phyloP scores from a whole-genome alignment of 2,329 filamentous ascomycete genomes.

The Scedosporium boydii region DNA sequence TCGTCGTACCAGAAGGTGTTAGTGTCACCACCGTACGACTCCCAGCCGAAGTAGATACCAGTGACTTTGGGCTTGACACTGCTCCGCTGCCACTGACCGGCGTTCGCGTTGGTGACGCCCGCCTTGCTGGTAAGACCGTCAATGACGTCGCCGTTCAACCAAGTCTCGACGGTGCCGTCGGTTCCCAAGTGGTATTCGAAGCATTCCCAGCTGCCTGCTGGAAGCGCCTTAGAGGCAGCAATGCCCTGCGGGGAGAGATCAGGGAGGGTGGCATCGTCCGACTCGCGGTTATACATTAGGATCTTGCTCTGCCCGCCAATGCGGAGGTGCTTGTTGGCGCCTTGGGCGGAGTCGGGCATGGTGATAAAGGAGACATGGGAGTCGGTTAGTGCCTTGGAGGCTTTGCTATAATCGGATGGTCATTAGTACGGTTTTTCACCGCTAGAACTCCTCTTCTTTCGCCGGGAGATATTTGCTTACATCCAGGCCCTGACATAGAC shows the following conservation, averaged over 20 bases:
- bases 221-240: slow-evolving; percentile 39
- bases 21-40: slow-evolving; percentile 48
- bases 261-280: slow-evolving; percentile 52
- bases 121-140: slow-evolving; percentile 38
- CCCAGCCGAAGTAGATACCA: slow-evolving; percentile 53
- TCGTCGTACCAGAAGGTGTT: slow-evolving; percentile 59
- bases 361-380: slow-evolving; percentile 55
- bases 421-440: not conserved
- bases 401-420: slow-evolving; percentile 31
- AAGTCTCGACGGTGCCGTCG: slow-evolving; percentile 51
- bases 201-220: slow-evolving; percentile 44
- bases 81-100: slow-evolving; percentile 41
- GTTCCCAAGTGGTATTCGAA: slow-evolving; percentile 52
- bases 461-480: slow-evolving; percentile 30
- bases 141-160: slow-evolving; percentile 44
- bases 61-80: slow-evolving; percentile 40
- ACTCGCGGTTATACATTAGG: slow-evolving; percentile 56
- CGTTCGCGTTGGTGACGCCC: slow-evolving; percentile 39
- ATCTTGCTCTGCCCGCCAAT: slow-evolving; percentile 52
- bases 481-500: slow-evolving; percentile 46
- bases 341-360: slow-evolving; percentile 49
- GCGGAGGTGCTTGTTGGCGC: slow-evolving; percentile 48
- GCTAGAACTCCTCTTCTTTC: not conserved
- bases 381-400: slow-evolving; percentile 45
- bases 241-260: slow-evolving; percentile 51